Evolutionary conservation across 495 filamentous ascomycete species (phyloP).

Genomic region (Aspergillus carlsbadensis): DNA sequence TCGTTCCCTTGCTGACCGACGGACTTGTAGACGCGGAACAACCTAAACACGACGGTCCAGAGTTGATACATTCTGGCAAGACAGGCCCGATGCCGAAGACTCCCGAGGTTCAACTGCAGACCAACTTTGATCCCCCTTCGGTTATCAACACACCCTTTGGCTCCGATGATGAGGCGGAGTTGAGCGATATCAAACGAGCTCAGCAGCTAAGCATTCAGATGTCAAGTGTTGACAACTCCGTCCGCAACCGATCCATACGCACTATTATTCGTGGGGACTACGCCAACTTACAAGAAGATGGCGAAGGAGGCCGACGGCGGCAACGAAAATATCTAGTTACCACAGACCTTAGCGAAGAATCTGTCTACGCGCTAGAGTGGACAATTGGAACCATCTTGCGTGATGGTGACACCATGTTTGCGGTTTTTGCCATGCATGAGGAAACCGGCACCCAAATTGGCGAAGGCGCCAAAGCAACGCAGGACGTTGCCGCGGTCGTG

Average conservation of each 20-base stretch:
- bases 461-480: slow-evolving; percentile 63
- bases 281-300: slow-evolving; percentile 65
- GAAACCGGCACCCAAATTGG: slow-evolving; percentile 57
- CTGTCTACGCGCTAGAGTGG: slow-evolving; percentile 93
- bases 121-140: slow-evolving; percentile 74
- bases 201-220: slow-evolving; percentile 78
- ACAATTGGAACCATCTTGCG: slow-evolving; percentile 93
- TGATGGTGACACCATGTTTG: slow-evolving; percentile 90
- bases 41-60: slow-evolving; percentile 1
- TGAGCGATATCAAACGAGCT: slow-evolving; percentile 79
- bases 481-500: slow-evolving; percentile 64
- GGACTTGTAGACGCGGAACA: background rate
- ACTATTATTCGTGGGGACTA: slow-evolving; percentile 90
- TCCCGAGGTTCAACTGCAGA: slow-evolving; percentile 73
- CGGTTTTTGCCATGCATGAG: slow-evolving; percentile 88
- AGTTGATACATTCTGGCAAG: slow-evolving; percentile 20
- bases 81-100: slow-evolving; percentile 44
- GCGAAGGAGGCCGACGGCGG: slow-evolving; percentile 68
- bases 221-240: slow-evolving; percentile 71
- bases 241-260: slow-evolving; percentile 77
- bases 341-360: slow-evolving; percentile 90
- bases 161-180: slow-evolving; percentile 83
- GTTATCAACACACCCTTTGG: slow-evolving; percentile 73
- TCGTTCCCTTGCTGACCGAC: background rate
- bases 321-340: slow-evolving; percentile 89